A percentile compares a stretch with the other conserved stretches of the same genome.
Conservation (phyloP, 192 early-diverging fungal species). For the Rhizophagus clarus region DNA sequence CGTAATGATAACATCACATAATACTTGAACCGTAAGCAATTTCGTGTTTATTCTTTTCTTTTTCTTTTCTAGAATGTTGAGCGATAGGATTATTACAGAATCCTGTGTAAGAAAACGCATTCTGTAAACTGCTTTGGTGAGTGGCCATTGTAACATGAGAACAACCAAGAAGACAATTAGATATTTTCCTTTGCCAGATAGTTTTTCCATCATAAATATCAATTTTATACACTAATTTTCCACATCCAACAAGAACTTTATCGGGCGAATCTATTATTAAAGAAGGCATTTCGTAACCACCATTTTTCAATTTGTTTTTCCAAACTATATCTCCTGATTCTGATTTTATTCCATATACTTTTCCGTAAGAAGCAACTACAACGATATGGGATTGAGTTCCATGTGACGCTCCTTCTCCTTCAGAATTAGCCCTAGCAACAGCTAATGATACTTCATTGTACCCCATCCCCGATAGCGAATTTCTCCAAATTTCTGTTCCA, state of each 20-base stretch:
- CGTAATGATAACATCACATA: too few species aligned
- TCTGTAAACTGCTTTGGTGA: neutral
- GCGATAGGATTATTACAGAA: neutral
- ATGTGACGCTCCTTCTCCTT: neutral
- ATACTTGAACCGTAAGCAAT: too few species aligned
- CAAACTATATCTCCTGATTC: neutral
- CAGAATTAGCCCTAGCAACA: neutral
- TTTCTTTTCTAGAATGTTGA: neutral
- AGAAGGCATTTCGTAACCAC: neutral
- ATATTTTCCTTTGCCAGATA: neutral
- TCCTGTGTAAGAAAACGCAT: neutral
- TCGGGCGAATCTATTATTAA: neutral
- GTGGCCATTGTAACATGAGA: neutral
- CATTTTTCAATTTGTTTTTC: neutral
- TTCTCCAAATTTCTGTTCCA: neutral
- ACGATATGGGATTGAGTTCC: neutral
- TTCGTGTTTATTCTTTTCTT: neutral
- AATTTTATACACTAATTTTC: neutral
- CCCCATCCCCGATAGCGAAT: neutral
- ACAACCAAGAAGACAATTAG: neutral
- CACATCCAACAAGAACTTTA: neutral
- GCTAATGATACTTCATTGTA: neutral
- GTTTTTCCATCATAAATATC: neutral
- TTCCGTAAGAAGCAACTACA: neutral
- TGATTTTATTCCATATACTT: neutral